These are phyloP conservation scores for Uncinocarpus reesii DNA, from an alignment of 2,329 filamentous ascomycete genomes.

Conservation along the genomic window DNA sequence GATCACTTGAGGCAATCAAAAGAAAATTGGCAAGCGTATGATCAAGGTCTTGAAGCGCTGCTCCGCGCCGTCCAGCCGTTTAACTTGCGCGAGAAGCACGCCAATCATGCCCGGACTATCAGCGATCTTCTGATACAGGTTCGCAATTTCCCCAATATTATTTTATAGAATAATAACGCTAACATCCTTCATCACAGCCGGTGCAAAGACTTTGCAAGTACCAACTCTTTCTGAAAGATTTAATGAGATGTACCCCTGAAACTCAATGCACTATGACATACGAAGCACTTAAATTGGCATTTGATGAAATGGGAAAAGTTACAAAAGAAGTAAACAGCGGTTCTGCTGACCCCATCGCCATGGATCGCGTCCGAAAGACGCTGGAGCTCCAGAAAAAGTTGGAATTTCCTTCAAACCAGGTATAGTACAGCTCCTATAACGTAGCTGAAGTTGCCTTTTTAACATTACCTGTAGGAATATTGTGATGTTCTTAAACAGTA, in stretches of 20 bases:
- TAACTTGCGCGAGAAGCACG: slow-evolving; percentile 52
- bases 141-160: slow-evolving; percentile 17
- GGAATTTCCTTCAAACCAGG: slow-evolving; percentile 56
- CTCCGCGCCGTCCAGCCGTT: slow-evolving; percentile 63
- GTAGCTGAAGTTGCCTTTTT: neutral
- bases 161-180: neutral
- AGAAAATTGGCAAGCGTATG: slow-evolving; percentile 66
- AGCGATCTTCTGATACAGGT: slow-evolving; percentile 87
- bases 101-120: slow-evolving; percentile 68
- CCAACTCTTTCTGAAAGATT: slow-evolving; percentile 71
- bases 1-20: slow-evolving; percentile 57
- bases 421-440: slow-evolving; percentile 30
- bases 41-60: slow-evolving; percentile 74
- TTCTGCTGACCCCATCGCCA: slow-evolving; percentile 63
- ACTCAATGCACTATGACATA: slow-evolving; percentile 77
- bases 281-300: slow-evolving; percentile 63
- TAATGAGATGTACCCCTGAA: slow-evolving; percentile 72
- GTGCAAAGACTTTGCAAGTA: slow-evolving; percentile 90
- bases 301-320: slow-evolving; percentile 61
- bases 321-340: slow-evolving; percentile 73
- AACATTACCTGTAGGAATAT: slow-evolving; percentile 19
- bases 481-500: slow-evolving; percentile 61
- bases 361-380: slow-evolving; percentile 64
- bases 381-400: slow-evolving; percentile 77
- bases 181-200: slow-evolving; percentile 46